These are phyloP conservation scores for Lizonia empirigonia DNA, from an alignment of 2,329 filamentous ascomycete genomes.

Conservation along the genomic window DNA sequence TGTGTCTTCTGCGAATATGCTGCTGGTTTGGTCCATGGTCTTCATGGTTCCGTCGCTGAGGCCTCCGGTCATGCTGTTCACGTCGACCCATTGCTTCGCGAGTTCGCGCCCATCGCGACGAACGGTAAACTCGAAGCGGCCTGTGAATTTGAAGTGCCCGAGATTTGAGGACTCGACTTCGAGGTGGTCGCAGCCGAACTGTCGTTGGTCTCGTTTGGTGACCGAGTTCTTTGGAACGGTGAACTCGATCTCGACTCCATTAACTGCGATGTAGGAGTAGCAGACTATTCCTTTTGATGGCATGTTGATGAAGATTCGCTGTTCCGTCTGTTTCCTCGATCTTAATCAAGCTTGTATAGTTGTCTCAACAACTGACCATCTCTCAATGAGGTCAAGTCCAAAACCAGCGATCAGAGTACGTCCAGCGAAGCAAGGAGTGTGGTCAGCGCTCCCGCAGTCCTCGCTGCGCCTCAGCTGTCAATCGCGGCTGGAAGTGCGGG, in stretches of 20 bases:
- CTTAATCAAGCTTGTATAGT: neutral
- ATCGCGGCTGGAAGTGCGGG: constrained; percentile 4
- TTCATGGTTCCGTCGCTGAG: constrained; percentile 50
- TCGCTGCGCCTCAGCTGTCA: constrained; percentile 13
- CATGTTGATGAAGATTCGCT: constrained; percentile 23
- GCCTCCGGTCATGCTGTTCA: constrained; percentile 55
- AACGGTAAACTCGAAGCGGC: constrained; percentile 53
- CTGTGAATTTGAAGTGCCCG: constrained; percentile 52
- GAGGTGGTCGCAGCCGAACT: constrained; percentile 50
- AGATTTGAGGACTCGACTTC: constrained; percentile 56
- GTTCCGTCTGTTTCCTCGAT: constrained; percentile 1
- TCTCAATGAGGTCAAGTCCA: neutral
- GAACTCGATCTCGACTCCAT: constrained; percentile 52
- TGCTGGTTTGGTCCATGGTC: constrained; percentile 37
- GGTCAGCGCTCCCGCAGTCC: constrained; percentile 1
- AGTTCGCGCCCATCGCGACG: constrained; percentile 49
- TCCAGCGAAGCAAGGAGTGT: neutral
- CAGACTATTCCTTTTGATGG: constrained; percentile 44
- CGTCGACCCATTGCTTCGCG: constrained; percentile 52
- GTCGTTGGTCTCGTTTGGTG: constrained; percentile 39
- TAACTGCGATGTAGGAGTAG: constrained; percentile 44
- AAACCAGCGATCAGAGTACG: neutral
- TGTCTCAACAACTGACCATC: neutral
- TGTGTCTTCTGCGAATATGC: constrained; percentile 43
- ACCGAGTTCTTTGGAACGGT: constrained; percentile 50